Evolutionary conservation across 305 asterid species (phyloP).

Genomic region (Fraxinus albicans): DNA sequence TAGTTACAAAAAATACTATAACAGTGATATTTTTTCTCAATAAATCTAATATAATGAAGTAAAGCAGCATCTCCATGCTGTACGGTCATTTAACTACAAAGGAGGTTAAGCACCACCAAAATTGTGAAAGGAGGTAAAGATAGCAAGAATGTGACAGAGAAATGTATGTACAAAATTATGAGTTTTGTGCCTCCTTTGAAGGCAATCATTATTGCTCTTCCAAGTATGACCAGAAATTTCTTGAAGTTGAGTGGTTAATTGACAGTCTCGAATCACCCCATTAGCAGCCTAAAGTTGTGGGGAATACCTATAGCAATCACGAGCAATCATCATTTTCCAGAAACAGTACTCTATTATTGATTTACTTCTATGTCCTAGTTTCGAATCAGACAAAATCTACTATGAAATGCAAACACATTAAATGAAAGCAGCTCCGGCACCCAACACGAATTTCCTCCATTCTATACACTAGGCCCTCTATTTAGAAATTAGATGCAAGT

Average conservation of each 20-base stretch:
- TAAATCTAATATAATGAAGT: not conserved
- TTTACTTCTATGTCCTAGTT: not conserved
- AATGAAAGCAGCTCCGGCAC: not conserved
- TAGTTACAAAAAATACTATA: not conserved
- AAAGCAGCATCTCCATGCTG: not conserved
- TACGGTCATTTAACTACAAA: not conserved
- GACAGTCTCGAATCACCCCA: not conserved
- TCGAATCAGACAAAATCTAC: not conserved
- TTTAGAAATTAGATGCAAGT: not conserved
- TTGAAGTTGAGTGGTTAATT: not conserved
- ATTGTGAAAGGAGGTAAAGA: conserved; percentile 2
- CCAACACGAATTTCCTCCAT: not conserved
- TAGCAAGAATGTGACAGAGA: not conserved
- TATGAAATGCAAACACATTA: not conserved
- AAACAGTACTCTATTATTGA: not conserved
- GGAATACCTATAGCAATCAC: not conserved
- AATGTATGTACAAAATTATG: not conserved
- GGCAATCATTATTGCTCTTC: not conserved
- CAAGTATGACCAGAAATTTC: not conserved
- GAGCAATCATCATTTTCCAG: not conserved
- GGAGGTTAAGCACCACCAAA: not conserved
- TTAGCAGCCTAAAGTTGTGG: not conserved
- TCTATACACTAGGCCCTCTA: not conserved
- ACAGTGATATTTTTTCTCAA: not conserved
- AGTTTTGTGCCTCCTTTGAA: not conserved